Evolutionary conservation across 2,329 filamentous ascomycete species (phyloP), one percentile per base, ranked within the genome.

Genomic region (Penicillium sp.): DNA sequence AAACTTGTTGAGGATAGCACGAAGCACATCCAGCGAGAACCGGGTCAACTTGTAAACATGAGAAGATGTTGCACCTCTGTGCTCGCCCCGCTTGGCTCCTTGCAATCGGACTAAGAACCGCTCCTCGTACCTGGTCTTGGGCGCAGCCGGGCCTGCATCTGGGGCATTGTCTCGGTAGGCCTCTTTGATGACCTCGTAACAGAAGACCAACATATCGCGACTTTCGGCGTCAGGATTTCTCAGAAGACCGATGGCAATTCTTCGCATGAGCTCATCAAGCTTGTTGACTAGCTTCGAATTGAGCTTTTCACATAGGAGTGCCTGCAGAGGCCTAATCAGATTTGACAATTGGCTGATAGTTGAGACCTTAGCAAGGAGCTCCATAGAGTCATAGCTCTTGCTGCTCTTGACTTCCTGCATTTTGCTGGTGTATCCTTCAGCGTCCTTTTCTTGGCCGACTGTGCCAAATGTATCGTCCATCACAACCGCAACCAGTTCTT

Each of bases 331-430:
- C 50, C 81, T 81, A 48, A 97, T 81, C 4, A 99, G 83, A 47
- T 87, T 84, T 46, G 87, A 85, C 6, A 97, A 81, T 54, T 86
- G 85, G 49, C 76, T 79, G 25, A 97, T 80, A 1, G 91, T 93
- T 2, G 90, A 87, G 46, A 87, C 91, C 67, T 87, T 90, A 27
- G 94, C 89, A 60, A 97, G 81, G 16, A 97, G 80, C 72, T 97
- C 93, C 87, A 97, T 95, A 0, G 94, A 96, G 69, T 99, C 95
- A 67, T 92, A 96, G 69, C 92, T 97, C 79, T 97, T 99, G 79
- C 90, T 97, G 73, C 90, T 94, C 78, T 96, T 97, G 54, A 99
- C 88, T 75, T 99, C 94, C 73, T 95, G 96, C 87, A 95, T 97
- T 73, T 93, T 89, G 70, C 86, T 96, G 53, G 88, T 87, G 71